Conservation (phyloP, 306 rosid genomes). For the Vigna angularis region DNA sequence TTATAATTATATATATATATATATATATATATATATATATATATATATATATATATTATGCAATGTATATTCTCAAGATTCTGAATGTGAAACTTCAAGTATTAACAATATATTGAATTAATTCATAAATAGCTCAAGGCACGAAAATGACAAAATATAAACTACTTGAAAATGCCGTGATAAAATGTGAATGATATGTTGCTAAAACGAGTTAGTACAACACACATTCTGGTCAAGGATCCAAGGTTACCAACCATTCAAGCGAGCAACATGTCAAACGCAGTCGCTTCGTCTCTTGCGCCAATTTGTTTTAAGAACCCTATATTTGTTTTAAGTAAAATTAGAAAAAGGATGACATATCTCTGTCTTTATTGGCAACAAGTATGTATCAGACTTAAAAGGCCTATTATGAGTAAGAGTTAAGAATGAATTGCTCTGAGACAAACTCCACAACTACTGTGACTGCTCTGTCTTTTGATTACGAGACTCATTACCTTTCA, state of each 20-base stretch:
- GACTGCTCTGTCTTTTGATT: constrained; percentile 20
- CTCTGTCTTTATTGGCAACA: constrained; percentile 72
- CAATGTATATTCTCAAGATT: too few species aligned
- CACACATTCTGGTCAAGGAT: background rate
- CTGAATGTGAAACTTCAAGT: too few species aligned
- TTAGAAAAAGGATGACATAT: constrained; percentile 63
- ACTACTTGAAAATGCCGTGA: too few species aligned
- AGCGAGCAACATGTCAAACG: background rate
- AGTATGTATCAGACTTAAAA: constrained; percentile 58
- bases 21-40: too few species aligned
- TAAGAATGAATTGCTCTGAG: constrained; percentile 71
- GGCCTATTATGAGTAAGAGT: constrained; percentile 61
- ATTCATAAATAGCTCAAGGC: too few species aligned
- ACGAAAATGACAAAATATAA: too few species aligned
- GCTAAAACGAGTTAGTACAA: background rate
- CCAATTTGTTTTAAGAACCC: constrained; percentile 3
- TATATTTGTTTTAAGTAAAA: constrained; percentile 10
- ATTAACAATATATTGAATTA: too few species aligned
- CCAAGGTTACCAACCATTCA: background rate
- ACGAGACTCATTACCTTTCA: constrained; percentile 13
- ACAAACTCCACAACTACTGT: constrained; percentile 68
- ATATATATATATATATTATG: too few species aligned
- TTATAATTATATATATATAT: too few species aligned
- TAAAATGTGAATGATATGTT: background rate
- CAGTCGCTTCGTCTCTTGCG: constrained; percentile 17